Evolutionary conservation across 169 alveolate species (phyloP).

Genomic region (Amoebophrya sp.): DNA sequence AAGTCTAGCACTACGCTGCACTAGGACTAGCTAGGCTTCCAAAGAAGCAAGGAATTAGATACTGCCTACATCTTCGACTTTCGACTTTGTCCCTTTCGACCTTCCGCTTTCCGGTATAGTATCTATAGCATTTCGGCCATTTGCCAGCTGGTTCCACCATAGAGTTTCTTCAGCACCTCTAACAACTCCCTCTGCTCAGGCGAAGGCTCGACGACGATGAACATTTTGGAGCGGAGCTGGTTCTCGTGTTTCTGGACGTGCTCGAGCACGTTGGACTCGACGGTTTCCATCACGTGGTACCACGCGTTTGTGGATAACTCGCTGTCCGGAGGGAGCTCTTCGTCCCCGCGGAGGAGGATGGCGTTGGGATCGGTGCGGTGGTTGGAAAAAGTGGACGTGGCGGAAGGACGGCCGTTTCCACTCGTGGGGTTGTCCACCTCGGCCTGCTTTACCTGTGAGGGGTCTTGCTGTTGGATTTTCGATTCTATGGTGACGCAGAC

Average conservation of each 20-base stretch:
- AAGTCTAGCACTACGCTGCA: background rate
- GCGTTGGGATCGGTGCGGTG: background rate
- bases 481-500: background rate
- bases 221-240: background rate
- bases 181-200: too few species aligned
- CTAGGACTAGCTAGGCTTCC: background rate
- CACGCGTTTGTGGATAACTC: background rate
- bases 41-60: background rate
- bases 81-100: background rate
- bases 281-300: background rate
- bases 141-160: too few species aligned
- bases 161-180: background rate
- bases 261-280: background rate
- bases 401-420: too few species aligned
- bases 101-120: too few species aligned
- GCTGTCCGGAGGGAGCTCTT: background rate
- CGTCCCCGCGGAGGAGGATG: background rate
- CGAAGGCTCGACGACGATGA: background rate
- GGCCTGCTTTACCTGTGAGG: background rate
- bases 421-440: too few species aligned
- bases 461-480: background rate
- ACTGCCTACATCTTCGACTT: background rate
- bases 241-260: background rate
- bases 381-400: background rate
- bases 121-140: too few species aligned